Base-by-base conservation (phyloP, 2,329 filamentous ascomycete species). In the Trichoderma sp. region DNA sequence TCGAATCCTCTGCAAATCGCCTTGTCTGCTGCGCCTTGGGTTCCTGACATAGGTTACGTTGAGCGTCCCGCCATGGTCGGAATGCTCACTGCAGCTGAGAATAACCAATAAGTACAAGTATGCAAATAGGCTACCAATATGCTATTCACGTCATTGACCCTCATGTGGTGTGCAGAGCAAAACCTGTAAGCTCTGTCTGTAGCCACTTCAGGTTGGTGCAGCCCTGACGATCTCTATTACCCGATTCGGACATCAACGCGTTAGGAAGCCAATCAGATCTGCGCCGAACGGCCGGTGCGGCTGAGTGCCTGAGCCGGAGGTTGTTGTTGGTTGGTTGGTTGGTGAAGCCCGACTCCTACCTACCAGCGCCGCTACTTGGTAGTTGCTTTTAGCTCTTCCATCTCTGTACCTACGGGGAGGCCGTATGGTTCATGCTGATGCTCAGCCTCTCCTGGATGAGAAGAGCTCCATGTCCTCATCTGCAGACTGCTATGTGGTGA, bases 221-320 rank as follows among this genome's bases (percentile, higher is more conserved):
- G 48, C 48, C 48, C 48, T 51, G 48, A n/a, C 24, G 21, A 51
- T 51, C 48, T 15, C 48, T 17, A 51, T 51, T 51, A 34, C 48
- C 48, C 48, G 48, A 51, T 51, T 51, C 48, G 48, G 48, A n/a
- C 48, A 51, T 34, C 48, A 51, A 51, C 48, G 48, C 48, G 48
- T n/a, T 51, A 51, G 48, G 48, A 51, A 30, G 48, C 48, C 48
- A 51, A 51, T 51, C 2, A 30, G n/a, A 51, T 51, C 48, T 30
- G 10, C 15, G 48, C 24, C 21, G 15, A 51, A 26, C 17, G 15
- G 26, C 48, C 15, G 48, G 12, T 12, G 30, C n/a, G 48, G 48
- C 14, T 30, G 15, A 17, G 24, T 51, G 48, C 48, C 48, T 51
- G 34, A 39, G 6, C 12, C 34, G 34, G 34, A 39, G 30, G 14